Conservation (phyloP, 306 rosid genomes). For the Aeschynomene evenia region DNA sequence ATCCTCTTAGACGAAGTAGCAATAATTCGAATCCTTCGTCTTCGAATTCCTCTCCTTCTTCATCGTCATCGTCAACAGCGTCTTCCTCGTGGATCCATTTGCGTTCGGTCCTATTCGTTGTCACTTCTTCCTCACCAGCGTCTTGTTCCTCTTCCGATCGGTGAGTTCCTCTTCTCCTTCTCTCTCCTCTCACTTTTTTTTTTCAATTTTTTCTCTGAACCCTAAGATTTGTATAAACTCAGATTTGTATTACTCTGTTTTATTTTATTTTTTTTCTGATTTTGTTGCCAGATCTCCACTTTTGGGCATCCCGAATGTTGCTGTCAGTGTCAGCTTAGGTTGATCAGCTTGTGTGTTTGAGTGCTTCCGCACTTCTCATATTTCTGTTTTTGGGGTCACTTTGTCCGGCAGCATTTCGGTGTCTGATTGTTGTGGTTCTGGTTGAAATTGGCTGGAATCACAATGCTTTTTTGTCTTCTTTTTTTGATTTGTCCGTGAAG, state of each 20-base stretch:
- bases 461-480: background rate
- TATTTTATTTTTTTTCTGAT: slow-evolving; percentile 34
- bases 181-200: slow-evolving; percentile 22
- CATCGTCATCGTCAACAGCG: slow-evolving; percentile 58
- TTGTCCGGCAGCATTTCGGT: slow-evolving; percentile 32
- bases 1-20: slow-evolving; percentile 85
- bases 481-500: slow-evolving; percentile 13
- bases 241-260: slow-evolving; percentile 42
- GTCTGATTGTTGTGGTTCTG: slow-evolving; percentile 24
- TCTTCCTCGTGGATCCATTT: slow-evolving; percentile 95
- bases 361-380: slow-evolving; percentile 22
- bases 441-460: slow-evolving; percentile 22
- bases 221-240: slow-evolving; percentile 23
- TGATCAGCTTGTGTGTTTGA: slow-evolving; percentile 43
- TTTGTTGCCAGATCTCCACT: slow-evolving; percentile 63
- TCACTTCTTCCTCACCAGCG: slow-evolving; percentile 96
- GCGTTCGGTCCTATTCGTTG: slow-evolving; percentile 98
- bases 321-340: slow-evolving; percentile 46
- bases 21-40: slow-evolving; percentile 84
- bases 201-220: background rate
- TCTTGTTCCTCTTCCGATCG: slow-evolving; percentile 97
- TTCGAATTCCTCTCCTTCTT: slow-evolving; percentile 72
- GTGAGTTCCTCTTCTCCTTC: slow-evolving; percentile 66
- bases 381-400: slow-evolving; percentile 36
- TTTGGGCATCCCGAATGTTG: slow-evolving; percentile 33